phyloP scores from a whole-genome alignment of 345 rosid genomes.

The Draba incana region DNA sequence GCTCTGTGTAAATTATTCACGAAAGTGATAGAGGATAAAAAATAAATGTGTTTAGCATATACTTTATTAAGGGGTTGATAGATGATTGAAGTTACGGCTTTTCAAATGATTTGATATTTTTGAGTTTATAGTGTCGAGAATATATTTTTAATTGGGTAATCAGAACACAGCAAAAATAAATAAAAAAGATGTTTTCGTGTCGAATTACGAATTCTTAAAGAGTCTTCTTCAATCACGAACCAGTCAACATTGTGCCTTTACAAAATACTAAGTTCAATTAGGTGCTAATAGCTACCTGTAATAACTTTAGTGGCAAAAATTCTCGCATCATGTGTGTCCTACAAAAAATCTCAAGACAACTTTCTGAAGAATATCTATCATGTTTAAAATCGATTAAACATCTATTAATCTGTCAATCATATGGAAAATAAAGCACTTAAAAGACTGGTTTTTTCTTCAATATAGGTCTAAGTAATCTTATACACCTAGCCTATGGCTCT shows the following conservation, averaged over 20 bases:
- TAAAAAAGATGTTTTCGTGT: slow-evolving; percentile 9
- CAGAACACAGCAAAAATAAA: neutral
- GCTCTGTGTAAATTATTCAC: slow-evolving; percentile 24
- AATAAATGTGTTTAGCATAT: slow-evolving; percentile 39
- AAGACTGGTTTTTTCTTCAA: slow-evolving; percentile 19
- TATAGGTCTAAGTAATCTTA: slow-evolving; percentile 4
- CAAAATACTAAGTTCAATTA: slow-evolving; percentile 21
- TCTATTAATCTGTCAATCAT: slow-evolving; percentile 17
- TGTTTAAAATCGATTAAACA: slow-evolving; percentile 14
- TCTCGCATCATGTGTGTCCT: slow-evolving; percentile 27
- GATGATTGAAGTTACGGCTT: slow-evolving; percentile 37
- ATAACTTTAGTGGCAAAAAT: slow-evolving; percentile 24
- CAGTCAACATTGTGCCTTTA: slow-evolving; percentile 35
- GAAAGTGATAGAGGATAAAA: slow-evolving; percentile 32
- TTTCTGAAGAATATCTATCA: slow-evolving; percentile 29
- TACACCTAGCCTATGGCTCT: slow-evolving; percentile 12
- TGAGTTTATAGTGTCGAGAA: neutral
- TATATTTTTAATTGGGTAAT: neutral
- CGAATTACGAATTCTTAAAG: slow-evolving; percentile 3
- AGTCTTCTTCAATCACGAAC: slow-evolving; percentile 35
- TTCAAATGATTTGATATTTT: neutral
- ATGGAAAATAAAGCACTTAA: slow-evolving; percentile 14
- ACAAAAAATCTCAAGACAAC: slow-evolving; percentile 22
- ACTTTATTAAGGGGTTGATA: slow-evolving; percentile 30
- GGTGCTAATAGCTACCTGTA: slow-evolving; percentile 32